Conservation (phyloP, 176 grass and related monocot genomes). For the Musa itinerans region DNA sequence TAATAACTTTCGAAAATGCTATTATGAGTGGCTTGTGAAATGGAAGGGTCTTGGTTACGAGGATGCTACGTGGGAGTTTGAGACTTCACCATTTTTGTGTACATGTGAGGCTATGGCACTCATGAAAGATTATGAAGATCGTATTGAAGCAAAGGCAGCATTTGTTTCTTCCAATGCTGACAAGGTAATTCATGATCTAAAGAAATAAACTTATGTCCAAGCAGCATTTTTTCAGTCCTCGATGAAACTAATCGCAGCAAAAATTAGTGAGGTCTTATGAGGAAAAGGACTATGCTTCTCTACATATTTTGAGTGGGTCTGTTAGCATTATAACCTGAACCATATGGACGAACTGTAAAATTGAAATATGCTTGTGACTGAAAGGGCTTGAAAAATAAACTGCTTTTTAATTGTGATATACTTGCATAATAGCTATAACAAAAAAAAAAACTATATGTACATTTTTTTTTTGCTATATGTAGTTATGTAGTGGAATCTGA, state of each 20-base stretch:
- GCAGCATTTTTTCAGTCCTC: not conserved
- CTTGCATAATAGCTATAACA: too few species aligned
- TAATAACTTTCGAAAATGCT: slow-evolving; percentile 37
- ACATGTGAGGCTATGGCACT: slow-evolving; percentile 36
- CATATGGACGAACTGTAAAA: too few species aligned
- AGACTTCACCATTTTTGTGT: slow-evolving; percentile 63
- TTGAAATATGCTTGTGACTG: too few species aligned
- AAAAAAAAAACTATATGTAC: too few species aligned
- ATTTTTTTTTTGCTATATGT: too few species aligned
- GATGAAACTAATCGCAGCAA: not conserved
- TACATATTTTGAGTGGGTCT: too few species aligned
- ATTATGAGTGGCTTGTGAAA: slow-evolving; percentile 78
- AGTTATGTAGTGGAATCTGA: too few species aligned
- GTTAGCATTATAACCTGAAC: too few species aligned
- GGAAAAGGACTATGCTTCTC: too few species aligned
- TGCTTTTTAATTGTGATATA: too few species aligned
- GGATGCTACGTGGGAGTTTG: slow-evolving; percentile 77
- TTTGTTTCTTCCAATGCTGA: slow-evolving; percentile 35
- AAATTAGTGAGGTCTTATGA: too few species aligned
- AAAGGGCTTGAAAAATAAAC: too few species aligned
- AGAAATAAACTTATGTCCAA: not conserved
- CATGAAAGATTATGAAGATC: slow-evolving; percentile 45
- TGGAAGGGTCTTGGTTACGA: slow-evolving; percentile 81
- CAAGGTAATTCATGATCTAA: slow-evolving; percentile 24
- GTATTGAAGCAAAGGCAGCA: slow-evolving; percentile 28